A percentile compares a stretch with the other conserved stretches of the same genome.
These are phyloP conservation scores for Kluyveromyces aestuarii DNA, from an alignment of 805 yeast genomes.

Conservation along the genomic window DNA sequence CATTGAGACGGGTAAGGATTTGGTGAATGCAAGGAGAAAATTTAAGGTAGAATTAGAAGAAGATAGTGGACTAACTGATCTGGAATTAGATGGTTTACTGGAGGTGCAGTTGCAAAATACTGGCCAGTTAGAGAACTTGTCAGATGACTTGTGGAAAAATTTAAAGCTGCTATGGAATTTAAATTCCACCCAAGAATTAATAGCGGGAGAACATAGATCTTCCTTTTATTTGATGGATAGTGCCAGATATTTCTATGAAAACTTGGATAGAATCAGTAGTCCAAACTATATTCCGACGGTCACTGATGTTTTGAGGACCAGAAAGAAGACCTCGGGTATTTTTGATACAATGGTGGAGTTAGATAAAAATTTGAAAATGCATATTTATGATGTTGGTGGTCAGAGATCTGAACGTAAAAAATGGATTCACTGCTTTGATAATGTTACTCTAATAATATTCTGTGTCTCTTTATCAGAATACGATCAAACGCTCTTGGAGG, in stretches of 20 bases:
- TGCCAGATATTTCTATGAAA: slow-evolving; percentile 66
- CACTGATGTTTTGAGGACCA: slow-evolving; percentile 73
- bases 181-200: slow-evolving; percentile 47
- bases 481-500: slow-evolving; percentile 78
- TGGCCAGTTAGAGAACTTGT: slow-evolving; percentile 33
- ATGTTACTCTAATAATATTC: slow-evolving; percentile 80
- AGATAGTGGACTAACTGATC: slow-evolving; percentile 25
- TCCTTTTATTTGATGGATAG: slow-evolving; percentile 82
- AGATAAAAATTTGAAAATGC: slow-evolving; percentile 51
- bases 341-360: slow-evolving; percentile 72
- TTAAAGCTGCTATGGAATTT: slow-evolving; percentile 47
- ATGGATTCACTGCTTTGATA: slow-evolving; percentile 96
- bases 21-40: slow-evolving; percentile 57
- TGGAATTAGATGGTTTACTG: slow-evolving; percentile 14
- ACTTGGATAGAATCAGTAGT: slow-evolving; percentile 44
- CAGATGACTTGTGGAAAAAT: slow-evolving; percentile 36
- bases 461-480: slow-evolving; percentile 89
- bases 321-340: slow-evolving; percentile 90
- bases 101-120: slow-evolving; percentile 6
- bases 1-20: slow-evolving; percentile 63
- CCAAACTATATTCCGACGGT: slow-evolving; percentile 61
- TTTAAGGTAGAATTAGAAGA: slow-evolving; percentile 29
- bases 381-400: slow-evolving; percentile 84
- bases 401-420: slow-evolving; percentile 92
- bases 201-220: slow-evolving; percentile 47